Conservation (phyloP, 768 basidiomycete genomes). For the Boletales sp. region DNA sequence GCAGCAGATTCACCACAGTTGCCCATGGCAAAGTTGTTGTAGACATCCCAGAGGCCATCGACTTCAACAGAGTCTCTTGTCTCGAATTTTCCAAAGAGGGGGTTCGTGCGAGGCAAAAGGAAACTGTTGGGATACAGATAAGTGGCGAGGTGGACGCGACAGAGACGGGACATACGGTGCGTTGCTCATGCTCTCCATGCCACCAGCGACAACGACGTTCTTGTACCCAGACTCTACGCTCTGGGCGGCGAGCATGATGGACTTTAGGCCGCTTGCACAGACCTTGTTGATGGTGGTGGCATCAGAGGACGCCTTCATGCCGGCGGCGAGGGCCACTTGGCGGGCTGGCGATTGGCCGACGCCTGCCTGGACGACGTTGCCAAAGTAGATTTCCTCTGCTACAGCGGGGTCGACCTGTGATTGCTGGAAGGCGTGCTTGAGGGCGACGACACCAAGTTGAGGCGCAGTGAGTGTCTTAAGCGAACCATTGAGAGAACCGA, state of each 20-base stretch:
- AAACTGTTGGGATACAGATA: slow-evolving; percentile 44
- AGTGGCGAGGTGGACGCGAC: slow-evolving; percentile 1
- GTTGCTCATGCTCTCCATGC: slow-evolving; percentile 99
- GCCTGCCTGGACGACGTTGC: slow-evolving; percentile 96
- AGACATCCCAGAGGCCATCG: slow-evolving; percentile 96
- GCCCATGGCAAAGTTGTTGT: slow-evolving; percentile 98
- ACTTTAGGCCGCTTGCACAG: slow-evolving; percentile 96
- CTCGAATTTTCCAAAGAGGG: slow-evolving; percentile 85
- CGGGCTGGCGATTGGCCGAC: slow-evolving; percentile 98
- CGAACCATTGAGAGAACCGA: slow-evolving; percentile 86
- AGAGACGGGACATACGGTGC: slow-evolving; percentile 71
- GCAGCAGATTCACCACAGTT: slow-evolving; percentile 91
- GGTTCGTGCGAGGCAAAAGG: slow-evolving; percentile 77
- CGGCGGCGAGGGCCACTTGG: slow-evolving; percentile 91
- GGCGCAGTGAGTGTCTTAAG: slow-evolving; percentile 88
- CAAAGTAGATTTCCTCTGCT: slow-evolving; percentile 96
- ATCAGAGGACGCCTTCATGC: slow-evolving; percentile 80
- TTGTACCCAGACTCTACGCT: slow-evolving; percentile 84
- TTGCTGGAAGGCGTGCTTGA: slow-evolving; percentile 86
- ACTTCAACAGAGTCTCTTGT: slow-evolving; percentile 82
- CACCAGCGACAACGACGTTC: slow-evolving; percentile 86
- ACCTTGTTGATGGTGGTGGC: slow-evolving; percentile 99
- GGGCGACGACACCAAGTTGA: slow-evolving; percentile 82
- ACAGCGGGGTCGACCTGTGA: slow-evolving; percentile 74
- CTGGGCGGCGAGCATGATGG: slow-evolving; percentile 92